A percentile compares a stretch with the other conserved stretches of the same genome.
Conservation (phyloP, 148 eudicot genomes). For the Gaultheria prostrata region DNA sequence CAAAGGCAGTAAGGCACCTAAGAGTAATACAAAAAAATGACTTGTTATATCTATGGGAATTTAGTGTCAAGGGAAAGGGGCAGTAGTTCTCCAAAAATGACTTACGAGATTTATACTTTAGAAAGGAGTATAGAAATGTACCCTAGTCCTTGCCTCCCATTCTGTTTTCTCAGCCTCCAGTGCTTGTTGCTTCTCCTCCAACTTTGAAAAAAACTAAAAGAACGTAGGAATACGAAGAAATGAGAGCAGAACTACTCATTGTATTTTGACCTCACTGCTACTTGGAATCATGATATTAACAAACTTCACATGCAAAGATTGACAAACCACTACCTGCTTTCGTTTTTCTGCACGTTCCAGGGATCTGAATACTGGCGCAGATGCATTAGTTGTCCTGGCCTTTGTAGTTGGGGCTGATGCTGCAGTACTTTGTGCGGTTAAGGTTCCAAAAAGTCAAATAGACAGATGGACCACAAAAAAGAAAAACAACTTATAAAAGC, state of each 20-base stretch:
- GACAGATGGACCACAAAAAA: conserved; percentile 7
- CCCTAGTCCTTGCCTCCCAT: conserved; percentile 77
- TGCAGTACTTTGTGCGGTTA: conserved; percentile 41
- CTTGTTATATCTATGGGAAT: neutral
- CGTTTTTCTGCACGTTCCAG: conserved; percentile 83
- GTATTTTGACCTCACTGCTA: neutral
- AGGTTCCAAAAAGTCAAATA: conserved; percentile 25
- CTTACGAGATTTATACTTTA: neutral
- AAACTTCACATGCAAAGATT: conserved; percentile 6
- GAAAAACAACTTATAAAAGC: neutral
- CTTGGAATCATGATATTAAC: neutral
- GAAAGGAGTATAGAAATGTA: conserved; percentile 25
- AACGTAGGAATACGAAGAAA: neutral
- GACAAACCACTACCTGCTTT: conserved; percentile 54
- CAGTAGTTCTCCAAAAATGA: neutral
- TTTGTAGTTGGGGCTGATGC: conserved; percentile 35
- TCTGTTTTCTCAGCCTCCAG: conserved; percentile 78
- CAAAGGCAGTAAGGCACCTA: neutral
- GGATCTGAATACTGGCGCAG: conserved; percentile 72
- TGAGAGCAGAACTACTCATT: neutral
- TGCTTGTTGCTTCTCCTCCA: conserved; percentile 89
- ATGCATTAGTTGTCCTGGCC: conserved; percentile 48
- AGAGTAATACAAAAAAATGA: neutral
- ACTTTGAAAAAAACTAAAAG: conserved; percentile 59
- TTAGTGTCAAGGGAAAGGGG: neutral